Conservation (phyloP, 176 grass and related monocot genomes). For the Puccinellia tenuiflora region DNA sequence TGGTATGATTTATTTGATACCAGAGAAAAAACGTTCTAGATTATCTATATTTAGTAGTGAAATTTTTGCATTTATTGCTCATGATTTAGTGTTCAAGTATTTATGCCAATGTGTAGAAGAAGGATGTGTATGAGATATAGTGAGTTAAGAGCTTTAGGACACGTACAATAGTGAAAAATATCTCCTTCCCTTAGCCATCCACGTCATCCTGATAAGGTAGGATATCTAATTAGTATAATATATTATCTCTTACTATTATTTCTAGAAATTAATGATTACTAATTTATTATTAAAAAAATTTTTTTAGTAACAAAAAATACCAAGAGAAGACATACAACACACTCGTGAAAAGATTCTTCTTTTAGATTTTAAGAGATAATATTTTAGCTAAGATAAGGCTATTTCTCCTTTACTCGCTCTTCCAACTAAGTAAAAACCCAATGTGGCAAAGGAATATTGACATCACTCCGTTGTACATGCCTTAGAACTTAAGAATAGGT, state of each 20-base stretch:
- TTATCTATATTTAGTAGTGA: neutral
- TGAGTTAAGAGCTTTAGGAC: neutral
- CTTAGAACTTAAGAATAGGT: neutral
- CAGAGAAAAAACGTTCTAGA: neutral
- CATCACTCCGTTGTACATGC: neutral
- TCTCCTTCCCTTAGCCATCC: neutral
- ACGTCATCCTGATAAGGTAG: neutral
- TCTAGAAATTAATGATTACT: neutral
- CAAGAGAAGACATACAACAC: neutral
- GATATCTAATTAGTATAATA: neutral
- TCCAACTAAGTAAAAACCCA: neutral
- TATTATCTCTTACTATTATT: neutral
- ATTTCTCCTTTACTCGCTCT: neutral
- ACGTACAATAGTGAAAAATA: neutral
- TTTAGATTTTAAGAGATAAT: neutral
- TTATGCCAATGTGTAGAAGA: neutral
- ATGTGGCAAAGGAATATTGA: neutral
- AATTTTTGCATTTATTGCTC: neutral
- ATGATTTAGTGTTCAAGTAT: neutral
- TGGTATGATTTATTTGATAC: neutral
- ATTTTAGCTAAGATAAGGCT: neutral
- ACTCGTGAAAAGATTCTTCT: neutral
- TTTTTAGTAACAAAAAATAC: neutral
- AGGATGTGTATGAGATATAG: neutral
- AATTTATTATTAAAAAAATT: neutral